Conservation (phyloP, 2,329 filamentous ascomycete genomes). For the Uncinocarpus reesii region DNA sequence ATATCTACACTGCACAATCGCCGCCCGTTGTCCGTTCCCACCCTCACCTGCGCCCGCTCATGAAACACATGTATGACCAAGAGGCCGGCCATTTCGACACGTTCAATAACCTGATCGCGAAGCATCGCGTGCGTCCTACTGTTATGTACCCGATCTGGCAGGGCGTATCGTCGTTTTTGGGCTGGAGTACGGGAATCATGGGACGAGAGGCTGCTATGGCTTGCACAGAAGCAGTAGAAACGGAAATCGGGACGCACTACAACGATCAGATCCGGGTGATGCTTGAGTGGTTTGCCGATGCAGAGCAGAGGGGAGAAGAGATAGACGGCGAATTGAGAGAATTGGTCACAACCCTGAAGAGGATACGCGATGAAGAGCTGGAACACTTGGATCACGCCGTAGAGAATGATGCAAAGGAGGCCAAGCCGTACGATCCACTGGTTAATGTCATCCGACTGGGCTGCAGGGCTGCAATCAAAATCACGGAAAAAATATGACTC, state of each 20-base stretch:
- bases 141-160: constrained; percentile 88
- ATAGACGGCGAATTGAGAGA: constrained; percentile 66
- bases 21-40: constrained; percentile 68
- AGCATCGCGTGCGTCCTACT: constrained; percentile 83
- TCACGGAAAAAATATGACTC: constrained; percentile 47
- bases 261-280: constrained; percentile 79
- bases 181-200: constrained; percentile 81
- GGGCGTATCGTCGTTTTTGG: constrained; percentile 64
- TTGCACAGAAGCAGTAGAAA: constrained; percentile 96
- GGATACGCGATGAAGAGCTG: constrained; percentile 88
- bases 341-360: constrained; percentile 62
- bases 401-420: constrained; percentile 82
- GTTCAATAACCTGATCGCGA: constrained; percentile 73
- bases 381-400: constrained; percentile 95
- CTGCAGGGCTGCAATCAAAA: constrained; percentile 85
- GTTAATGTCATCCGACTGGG: constrained; percentile 82
- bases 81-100: constrained; percentile 77
- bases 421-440: constrained; percentile 77
- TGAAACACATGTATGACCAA: constrained; percentile 98
- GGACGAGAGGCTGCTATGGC: constrained; percentile 95
- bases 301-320: constrained; percentile 67
- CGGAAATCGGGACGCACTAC: constrained; percentile 93
- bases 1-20: constrained; percentile 86
- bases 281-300: constrained; percentile 67
- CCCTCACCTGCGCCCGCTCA: constrained; percentile 77